Conservation (phyloP, 164 flowering plant genomes). For the Santalum album region DNA sequence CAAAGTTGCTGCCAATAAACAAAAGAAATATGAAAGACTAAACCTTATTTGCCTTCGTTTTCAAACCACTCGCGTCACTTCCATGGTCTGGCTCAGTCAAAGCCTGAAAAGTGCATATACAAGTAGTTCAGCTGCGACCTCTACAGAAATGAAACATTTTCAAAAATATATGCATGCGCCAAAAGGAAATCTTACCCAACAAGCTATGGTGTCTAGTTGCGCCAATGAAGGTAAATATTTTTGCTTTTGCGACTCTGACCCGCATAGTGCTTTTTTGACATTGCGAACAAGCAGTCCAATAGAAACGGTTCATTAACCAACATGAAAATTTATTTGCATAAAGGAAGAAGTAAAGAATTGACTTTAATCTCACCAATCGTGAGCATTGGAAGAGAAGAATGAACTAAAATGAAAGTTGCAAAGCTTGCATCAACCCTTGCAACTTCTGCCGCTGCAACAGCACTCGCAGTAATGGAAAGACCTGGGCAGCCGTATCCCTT, state of each 20-base stretch:
- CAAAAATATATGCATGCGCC: neutral
- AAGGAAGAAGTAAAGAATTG: neutral
- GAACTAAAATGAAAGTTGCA: constrained; percentile 84
- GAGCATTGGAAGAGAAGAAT: constrained; percentile 93
- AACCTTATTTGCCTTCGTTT: constrained; percentile 86
- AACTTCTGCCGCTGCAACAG: constrained; percentile 67
- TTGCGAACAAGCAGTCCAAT: too few relatives aligned
- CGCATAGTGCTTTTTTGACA: constrained; percentile 52
- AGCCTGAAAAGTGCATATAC: constrained; percentile 27
- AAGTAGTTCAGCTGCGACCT: too few relatives aligned
- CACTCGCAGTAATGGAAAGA: constrained; percentile 70
- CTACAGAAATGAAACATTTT: too few relatives aligned
- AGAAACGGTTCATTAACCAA: constrained; percentile 11
- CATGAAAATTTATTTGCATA: neutral
- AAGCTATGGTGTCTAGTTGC: constrained; percentile 47
- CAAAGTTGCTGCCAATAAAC: too few relatives aligned
- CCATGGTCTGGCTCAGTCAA: constrained; percentile 93
- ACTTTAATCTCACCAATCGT: constrained; percentile 57
- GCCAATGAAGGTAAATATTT: constrained; percentile 88
- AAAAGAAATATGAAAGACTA: neutral
- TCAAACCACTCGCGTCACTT: constrained; percentile 90
- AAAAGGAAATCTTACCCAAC: constrained; percentile 55
- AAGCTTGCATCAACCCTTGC: constrained; percentile 98
- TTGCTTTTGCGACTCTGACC: constrained; percentile 87
- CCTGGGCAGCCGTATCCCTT: constrained; percentile 98